Conservation (phyloP, 257 asterid species). For the Echites panduratus region DNA sequence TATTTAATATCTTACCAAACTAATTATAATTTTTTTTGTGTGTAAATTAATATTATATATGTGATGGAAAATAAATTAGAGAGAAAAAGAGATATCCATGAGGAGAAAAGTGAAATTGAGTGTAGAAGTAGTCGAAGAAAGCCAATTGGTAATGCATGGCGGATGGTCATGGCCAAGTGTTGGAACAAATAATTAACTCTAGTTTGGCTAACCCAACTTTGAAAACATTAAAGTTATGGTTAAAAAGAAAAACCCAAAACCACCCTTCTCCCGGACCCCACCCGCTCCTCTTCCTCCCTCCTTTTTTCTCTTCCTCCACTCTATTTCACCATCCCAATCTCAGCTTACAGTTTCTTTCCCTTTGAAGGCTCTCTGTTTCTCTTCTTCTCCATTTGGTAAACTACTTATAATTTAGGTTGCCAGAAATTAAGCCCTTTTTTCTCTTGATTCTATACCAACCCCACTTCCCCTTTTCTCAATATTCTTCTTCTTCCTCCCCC, state of each 20-base stretch:
- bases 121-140: background rate
- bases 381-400: conserved; percentile 44
- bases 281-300: background rate
- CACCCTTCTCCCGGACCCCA: no score
- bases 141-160: conserved; percentile 57
- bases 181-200: conserved; percentile 23
- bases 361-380: conserved; percentile 11
- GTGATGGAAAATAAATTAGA: background rate
- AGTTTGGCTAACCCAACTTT: conserved; percentile 25
- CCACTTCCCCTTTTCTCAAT: conserved; percentile 14
- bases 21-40: no score
- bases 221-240: conserved; percentile 6
- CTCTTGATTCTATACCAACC: conserved; percentile 44
- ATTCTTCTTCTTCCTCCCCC: background rate
- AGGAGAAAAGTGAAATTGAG: conserved; percentile 12
- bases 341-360: background rate
- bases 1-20: no score
- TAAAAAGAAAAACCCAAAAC: background rate
- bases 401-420: conserved; percentile 46
- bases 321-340: background rate
- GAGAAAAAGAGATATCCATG: conserved; percentile 22
- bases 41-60: background rate
- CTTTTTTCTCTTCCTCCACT: background rate
- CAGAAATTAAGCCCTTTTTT: conserved; percentile 33
- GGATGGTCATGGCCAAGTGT: conserved; percentile 48